Percentiles rank a stretch among this genome's conserved stretches.
These are phyloP conservation scores for Phytophthora megakarya DNA, from an alignment of 352 stramenopile species.

Conservation along the genomic window DNA sequence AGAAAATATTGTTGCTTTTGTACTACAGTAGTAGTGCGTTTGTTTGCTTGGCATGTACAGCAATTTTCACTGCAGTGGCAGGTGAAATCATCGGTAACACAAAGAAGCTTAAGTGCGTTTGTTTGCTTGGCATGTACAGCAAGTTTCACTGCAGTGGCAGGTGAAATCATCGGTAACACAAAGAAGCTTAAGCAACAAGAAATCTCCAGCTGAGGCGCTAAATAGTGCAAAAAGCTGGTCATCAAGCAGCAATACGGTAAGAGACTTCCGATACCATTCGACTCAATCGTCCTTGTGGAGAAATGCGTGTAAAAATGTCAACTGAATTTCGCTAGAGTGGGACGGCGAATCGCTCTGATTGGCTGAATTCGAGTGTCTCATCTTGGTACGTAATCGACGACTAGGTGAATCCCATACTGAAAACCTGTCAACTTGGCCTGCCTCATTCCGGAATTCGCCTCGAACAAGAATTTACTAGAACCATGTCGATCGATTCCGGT, in stretches of 20 bases:
- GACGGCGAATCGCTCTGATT: not conserved
- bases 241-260: too few species aligned
- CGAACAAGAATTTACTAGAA: slow-evolving; percentile 8
- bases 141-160: too few species aligned
- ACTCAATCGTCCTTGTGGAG: not conserved
- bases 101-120: too few species aligned
- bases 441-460: slow-evolving; percentile 23
- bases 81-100: too few species aligned
- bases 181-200: too few species aligned
- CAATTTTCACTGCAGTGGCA: too few species aligned
- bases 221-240: too few species aligned
- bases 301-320: slow-evolving; percentile 4
- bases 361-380: slow-evolving; percentile 10
- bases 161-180: too few species aligned
- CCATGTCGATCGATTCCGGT: slow-evolving; percentile 23
- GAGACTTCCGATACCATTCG: too few species aligned
- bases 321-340: slow-evolving; percentile 20
- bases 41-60: too few species aligned
- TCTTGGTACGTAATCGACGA: slow-evolving; percentile 20
- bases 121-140: too few species aligned
- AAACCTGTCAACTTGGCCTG: not conserved
- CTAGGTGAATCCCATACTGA: slow-evolving; percentile 3
- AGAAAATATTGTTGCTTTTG: slow-evolving; percentile 9
- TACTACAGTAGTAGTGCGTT: not conserved
- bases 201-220: too few species aligned